A percentile compares a stretch with the other conserved stretches of the same genome.
Evolutionary conservation across 148 eudicot genomes (phyloP).

Genomic region (Rhododendron molle): DNA sequence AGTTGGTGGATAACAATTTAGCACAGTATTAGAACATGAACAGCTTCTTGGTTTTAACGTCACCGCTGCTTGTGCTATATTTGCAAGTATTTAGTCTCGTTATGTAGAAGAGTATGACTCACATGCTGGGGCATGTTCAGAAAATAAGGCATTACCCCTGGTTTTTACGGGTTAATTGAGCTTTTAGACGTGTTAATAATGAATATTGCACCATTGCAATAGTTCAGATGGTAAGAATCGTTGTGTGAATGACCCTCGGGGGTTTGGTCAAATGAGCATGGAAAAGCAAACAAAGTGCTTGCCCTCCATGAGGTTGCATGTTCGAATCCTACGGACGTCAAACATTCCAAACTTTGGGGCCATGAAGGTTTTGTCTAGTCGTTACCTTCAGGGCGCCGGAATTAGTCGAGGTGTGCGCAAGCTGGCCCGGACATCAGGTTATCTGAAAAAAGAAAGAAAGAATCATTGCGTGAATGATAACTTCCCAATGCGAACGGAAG

Average conservation of each 20-base stretch:
- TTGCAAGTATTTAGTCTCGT: neutral
- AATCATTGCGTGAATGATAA: neutral
- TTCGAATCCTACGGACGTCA: neutral
- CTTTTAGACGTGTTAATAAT: neutral
- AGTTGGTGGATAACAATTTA: neutral
- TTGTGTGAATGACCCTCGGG: neutral
- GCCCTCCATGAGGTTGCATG: too few relatives aligned
- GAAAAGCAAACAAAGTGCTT: too few relatives aligned
- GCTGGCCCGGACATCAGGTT: neutral
- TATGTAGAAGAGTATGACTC: neutral
- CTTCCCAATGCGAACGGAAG: neutral
- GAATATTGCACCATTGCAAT: neutral
- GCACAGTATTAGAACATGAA: neutral
- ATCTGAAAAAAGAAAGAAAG: neutral
- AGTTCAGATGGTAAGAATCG: neutral
- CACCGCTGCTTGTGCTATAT: neutral
- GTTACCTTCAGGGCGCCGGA: neutral
- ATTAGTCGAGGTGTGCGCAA: neutral
- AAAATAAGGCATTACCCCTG: neutral
- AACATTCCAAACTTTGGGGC: too few relatives aligned
- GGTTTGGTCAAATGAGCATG: too few relatives aligned
- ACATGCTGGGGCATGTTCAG: neutral
- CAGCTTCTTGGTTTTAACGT: neutral
- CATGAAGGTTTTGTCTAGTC: neutral
- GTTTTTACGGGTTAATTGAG: neutral